Conservation (phyloP, 2,329 filamentous ascomycete species). For the Diaporthe humulicola region DNA sequence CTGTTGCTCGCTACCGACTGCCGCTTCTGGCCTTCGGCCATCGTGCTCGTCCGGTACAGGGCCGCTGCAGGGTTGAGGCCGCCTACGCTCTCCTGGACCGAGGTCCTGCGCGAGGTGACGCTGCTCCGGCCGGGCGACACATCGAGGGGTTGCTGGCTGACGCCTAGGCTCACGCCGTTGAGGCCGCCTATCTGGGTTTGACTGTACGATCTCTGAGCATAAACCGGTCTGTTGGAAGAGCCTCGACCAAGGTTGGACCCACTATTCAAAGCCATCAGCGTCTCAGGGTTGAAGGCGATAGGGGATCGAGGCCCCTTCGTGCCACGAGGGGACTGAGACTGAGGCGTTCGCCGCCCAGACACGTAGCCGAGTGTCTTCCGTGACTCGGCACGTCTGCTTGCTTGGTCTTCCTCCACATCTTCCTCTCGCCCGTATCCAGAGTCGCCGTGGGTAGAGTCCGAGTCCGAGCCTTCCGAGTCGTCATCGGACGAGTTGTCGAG, state of each 20-base stretch:
- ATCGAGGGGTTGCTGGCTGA: not conserved
- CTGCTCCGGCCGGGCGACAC: constrained; percentile 35
- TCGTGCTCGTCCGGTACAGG: constrained; percentile 42
- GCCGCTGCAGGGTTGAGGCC: constrained; percentile 38
- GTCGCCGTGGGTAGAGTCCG: constrained; percentile 54
- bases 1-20: constrained; percentile 63
- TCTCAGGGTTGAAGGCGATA: constrained; percentile 52
- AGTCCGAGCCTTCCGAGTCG: constrained; percentile 54
- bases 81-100: constrained; percentile 28
- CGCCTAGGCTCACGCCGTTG: constrained; percentile 23
- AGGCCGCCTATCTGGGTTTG: constrained; percentile 51
- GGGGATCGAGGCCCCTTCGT: constrained; percentile 45
- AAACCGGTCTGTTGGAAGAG: constrained; percentile 59
- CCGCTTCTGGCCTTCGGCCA: constrained; percentile 50
- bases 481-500: constrained; percentile 62
- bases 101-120: constrained; percentile 18
- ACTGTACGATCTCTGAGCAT: constrained; percentile 60
- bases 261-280: constrained; percentile 48
- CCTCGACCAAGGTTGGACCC: constrained; percentile 41
- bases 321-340: constrained; percentile 49
- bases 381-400: constrained; percentile 60
- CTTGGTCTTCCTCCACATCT: constrained; percentile 43
- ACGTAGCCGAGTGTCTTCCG: constrained; percentile 66
- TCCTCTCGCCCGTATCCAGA: constrained; percentile 55
- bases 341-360: constrained; percentile 56